Evolutionary conservation across 108 stramenopile species (phyloP), one percentile per base, ranked within the genome.

Genomic region (Nitzschia sp.): DNA sequence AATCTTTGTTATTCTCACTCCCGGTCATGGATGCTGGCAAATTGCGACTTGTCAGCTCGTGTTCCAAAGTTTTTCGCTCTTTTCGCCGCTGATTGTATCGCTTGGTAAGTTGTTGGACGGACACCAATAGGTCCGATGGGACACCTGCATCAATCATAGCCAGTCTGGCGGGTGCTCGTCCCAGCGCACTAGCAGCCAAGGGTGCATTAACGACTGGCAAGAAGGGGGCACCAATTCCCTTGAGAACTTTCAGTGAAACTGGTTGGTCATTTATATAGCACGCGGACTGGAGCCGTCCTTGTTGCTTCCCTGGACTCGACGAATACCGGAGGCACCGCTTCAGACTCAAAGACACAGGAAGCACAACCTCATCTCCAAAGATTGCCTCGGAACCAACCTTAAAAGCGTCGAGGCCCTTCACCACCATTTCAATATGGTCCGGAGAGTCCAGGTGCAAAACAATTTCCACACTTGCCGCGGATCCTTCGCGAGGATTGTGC

Each of bases 121-220:
- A 33, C 17, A 45, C 61, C 35, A 74, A 46, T 17, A 71, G 57
- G 27, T 48, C 65, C 15, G 87, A 25, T 1, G 26, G 33, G 21
- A 66, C 51, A 21, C 79, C 92, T 30, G 66, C 81, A 78, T 93
- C 92, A 26, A 93, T 64, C 70, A 90, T 87, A 9, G 70, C 60
- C 48, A 90, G 36, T 38, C 89, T 59, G 9, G 85, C 71, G 2
- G 46, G 36, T 25, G 84, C 62, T 2, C 72, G 68, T 3, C 66
- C 68, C 61, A 93, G 61, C 24, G 87, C 92, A 31, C 69, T 48
- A 6, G 86, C 80, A 17, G 92, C 92, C 9, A 74, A 76, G 0
- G 77, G 75, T 36, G 88, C 87, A 73, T 93, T 89, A 25, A 93
- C 87, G 1, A 77, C 54, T 15, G 86, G 82, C 35, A 93, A 59